These are phyloP conservation scores for Moelleriella libera DNA, from an alignment of 2,329 filamentous ascomycete genomes.

Conservation along the genomic window DNA sequence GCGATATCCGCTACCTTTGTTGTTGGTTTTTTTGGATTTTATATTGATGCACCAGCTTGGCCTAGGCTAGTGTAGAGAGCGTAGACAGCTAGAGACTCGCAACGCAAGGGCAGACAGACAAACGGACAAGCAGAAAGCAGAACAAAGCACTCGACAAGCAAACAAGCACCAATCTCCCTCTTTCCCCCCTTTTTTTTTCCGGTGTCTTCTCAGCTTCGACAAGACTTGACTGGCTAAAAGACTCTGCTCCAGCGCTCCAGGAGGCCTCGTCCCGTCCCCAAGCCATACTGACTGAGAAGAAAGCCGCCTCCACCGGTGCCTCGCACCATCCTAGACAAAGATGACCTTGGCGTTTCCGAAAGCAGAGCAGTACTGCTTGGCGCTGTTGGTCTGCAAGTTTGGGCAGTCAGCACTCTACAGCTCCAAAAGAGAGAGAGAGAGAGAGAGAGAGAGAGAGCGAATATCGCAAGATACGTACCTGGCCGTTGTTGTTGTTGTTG, in stretches of 20 bases:
- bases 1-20: too few species aligned
- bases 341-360: neutral
- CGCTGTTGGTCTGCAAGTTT: neutral
- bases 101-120: neutral
- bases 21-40: neutral
- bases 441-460: too few species aligned
- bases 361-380: neutral
- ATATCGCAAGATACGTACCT: neutral
- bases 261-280: too few species aligned
- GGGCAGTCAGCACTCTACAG: neutral
- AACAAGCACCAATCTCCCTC: too few species aligned
- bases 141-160: neutral
- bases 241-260: too few species aligned
- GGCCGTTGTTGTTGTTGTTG: slow-evolving; percentile 1
- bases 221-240: too few species aligned
- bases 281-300: neutral
- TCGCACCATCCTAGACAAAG: neutral
- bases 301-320: neutral
- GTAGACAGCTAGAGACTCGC: neutral
- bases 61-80: neutral
- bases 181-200: neutral
- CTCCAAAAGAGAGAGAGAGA: neutral
- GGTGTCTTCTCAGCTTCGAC: too few species aligned
- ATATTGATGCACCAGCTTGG: neutral
- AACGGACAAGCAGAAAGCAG: neutral